Conservation (phyloP, 768 basidiomycete species). For the Auricularia heimuer region DNA sequence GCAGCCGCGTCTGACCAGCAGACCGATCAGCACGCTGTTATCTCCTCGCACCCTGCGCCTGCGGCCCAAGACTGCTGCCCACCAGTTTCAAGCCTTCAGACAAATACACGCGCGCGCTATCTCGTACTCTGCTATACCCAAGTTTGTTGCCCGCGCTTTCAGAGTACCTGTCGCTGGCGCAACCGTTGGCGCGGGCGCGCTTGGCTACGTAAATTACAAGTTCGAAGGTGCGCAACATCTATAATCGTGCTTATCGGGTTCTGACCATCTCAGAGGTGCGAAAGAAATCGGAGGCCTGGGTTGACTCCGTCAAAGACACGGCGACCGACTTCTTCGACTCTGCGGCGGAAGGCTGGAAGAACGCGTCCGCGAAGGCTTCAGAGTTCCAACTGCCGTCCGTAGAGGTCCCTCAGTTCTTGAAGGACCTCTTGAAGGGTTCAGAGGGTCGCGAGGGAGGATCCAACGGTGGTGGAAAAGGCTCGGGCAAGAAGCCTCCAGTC, state of each 20-base stretch:
- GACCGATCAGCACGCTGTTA: background rate
- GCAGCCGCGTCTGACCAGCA: background rate
- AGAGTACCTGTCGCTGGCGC: slow-evolving; percentile 81
- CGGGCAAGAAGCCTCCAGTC: slow-evolving; percentile 25
- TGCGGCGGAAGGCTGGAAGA: slow-evolving; percentile 59
- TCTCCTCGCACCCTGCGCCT: background rate
- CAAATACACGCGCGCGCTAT: slow-evolving; percentile 64
- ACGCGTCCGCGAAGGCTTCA: slow-evolving; percentile 48
- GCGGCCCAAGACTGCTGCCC: background rate
- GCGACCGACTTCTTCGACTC: slow-evolving; percentile 63
- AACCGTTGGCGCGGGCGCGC: slow-evolving; percentile 80
- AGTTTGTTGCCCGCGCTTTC: slow-evolving; percentile 79
- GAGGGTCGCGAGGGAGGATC: slow-evolving; percentile 24
- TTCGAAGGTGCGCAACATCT: slow-evolving; percentile 62
- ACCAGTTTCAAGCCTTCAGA: slow-evolving; percentile 31
- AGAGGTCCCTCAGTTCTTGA: slow-evolving; percentile 56
- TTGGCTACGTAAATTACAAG: slow-evolving; percentile 95
- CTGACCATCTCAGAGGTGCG: slow-evolving; percentile 45
- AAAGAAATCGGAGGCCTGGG: slow-evolving; percentile 58
- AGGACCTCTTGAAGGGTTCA: slow-evolving; percentile 40
- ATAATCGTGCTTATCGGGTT: too few species aligned
- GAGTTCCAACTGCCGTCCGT: slow-evolving; percentile 46
- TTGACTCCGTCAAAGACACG: slow-evolving; percentile 53
- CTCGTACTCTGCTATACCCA: slow-evolving; percentile 84
- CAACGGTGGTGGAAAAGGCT: slow-evolving; percentile 14